These are phyloP conservation scores for Arthromyces matolae DNA, from an alignment of 768 basidiomycete species.

Conservation along the genomic window DNA sequence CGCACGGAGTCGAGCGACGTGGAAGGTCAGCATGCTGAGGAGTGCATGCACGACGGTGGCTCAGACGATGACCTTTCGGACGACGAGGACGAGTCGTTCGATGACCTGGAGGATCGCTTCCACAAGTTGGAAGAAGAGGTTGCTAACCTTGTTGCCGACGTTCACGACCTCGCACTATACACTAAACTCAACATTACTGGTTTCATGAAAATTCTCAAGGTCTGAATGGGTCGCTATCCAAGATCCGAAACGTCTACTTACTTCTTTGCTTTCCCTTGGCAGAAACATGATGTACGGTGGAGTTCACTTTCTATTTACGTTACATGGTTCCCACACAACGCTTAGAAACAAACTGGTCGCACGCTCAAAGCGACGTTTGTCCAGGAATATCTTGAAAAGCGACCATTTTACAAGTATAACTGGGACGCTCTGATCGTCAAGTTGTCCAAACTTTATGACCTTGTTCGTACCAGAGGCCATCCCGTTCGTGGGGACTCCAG, in stretches of 20 bases:
- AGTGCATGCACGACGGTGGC: constrained; percentile 58
- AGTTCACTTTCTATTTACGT: neutral
- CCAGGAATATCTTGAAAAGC: constrained; percentile 87
- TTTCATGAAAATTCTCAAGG: constrained; percentile 98
- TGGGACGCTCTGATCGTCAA: constrained; percentile 97
- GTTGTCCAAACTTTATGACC: constrained; percentile 90
- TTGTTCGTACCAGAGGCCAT: constrained; percentile 92
- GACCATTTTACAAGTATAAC: constrained; percentile 95
- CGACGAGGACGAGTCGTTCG: constrained; percentile 53
- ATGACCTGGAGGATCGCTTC: constrained; percentile 83
- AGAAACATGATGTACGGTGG: constrained; percentile 86
- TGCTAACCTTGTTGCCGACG: constrained; percentile 89
- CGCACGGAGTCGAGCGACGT: constrained; percentile 36
- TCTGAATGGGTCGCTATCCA: constrained; percentile 18
- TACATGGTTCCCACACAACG: neutral
- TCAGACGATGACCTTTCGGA: constrained; percentile 62
- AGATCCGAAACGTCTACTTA: neutral
- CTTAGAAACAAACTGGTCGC: constrained; percentile 87
- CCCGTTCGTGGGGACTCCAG: constrained; percentile 91
- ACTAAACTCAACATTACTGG: constrained; percentile 98
- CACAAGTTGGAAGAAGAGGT: constrained; percentile 90
- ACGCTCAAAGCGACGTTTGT: constrained; percentile 85
- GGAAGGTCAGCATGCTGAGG: constrained; percentile 52
- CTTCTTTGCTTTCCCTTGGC: constrained; percentile 7
- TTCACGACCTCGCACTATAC: constrained; percentile 85